Evolutionary conservation across 345 rosid genomes (phyloP).

Genomic region (Aquilaria yunnanensis): DNA sequence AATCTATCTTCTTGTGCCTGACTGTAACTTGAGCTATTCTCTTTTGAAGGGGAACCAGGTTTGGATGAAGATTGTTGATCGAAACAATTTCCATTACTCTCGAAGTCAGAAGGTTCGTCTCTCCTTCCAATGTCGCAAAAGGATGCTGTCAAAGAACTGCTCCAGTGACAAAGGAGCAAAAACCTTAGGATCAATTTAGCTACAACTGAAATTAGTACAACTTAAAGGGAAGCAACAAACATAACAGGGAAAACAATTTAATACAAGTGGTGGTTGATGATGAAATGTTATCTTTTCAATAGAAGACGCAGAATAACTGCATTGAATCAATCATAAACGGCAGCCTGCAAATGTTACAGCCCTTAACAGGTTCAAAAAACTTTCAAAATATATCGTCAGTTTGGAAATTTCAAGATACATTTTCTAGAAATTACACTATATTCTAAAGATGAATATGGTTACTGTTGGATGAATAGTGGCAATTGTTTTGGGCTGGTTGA

Average conservation of each 20-base stretch:
- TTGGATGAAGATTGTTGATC: conserved; percentile 30
- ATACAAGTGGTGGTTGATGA: neutral
- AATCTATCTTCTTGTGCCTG: conserved; percentile 85
- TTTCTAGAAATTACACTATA: too few relatives aligned
- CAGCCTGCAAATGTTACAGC: neutral
- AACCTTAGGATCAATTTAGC: conserved; percentile 22
- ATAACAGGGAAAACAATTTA: neutral
- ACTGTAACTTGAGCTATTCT: conserved; percentile 39
- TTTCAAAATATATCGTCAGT: neutral
- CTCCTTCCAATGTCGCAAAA: conserved; percentile 45
- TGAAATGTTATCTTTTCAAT: neutral
- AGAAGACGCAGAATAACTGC: neutral
- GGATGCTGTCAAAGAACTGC: conserved; percentile 69
- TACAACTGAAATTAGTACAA: neutral
- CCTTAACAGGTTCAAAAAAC: neutral
- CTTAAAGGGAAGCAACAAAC: neutral
- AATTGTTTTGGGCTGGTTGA: too few relatives aligned
- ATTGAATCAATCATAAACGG: conserved; percentile 3
- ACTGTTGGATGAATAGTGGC: too few relatives aligned
- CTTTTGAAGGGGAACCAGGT: conserved; percentile 32
- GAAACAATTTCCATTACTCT: conserved; percentile 26
- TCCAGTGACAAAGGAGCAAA: conserved; percentile 23
- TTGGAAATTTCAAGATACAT: too few relatives aligned
- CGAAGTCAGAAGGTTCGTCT: conserved; percentile 40
- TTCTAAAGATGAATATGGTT: too few relatives aligned